Evolutionary conservation across 257 asterid species (phyloP).

Genomic region (Nicotiana sylvestris): DNA sequence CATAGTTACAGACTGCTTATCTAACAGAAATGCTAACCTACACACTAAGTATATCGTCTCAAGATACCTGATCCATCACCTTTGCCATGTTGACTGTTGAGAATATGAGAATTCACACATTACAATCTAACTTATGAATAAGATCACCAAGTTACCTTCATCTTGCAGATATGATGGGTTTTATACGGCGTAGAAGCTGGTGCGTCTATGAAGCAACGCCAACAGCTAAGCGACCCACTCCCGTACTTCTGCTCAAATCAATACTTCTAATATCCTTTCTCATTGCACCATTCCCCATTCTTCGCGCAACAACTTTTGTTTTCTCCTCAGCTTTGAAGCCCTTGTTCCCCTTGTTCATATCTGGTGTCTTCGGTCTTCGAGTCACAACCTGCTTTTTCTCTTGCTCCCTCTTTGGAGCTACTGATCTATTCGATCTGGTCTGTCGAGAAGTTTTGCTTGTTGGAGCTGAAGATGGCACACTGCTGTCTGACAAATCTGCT

Average conservation of each 20-base stretch:
- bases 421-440: constrained; percentile 1
- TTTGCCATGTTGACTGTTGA: neutral
- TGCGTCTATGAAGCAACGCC: constrained; percentile 29
- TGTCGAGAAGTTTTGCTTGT: constrained; percentile 15
- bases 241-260: constrained; percentile 24
- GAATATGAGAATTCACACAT: neutral
- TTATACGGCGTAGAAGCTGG: neutral
- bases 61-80: neutral
- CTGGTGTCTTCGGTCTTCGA: constrained; percentile 23
- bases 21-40: constrained; percentile 1
- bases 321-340: constrained; percentile 27
- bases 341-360: constrained; percentile 11
- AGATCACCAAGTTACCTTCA: neutral
- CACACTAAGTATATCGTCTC: constrained; percentile 6
- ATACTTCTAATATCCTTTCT: constrained; percentile 21
- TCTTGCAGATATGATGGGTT: neutral
- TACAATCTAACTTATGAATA: neutral
- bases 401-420: constrained; percentile 22
- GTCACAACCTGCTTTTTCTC: constrained; percentile 21
- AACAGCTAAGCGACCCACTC: constrained; percentile 27
- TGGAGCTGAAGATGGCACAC: constrained; percentile 33
- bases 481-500: constrained; percentile 39
- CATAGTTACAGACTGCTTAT: constrained; percentile 6
- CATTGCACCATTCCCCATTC: constrained; percentile 11
- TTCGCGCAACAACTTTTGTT: constrained; percentile 23